These are phyloP conservation scores for Trichoderma cornu-damae DNA, from an alignment of 2,329 filamentous ascomycete species.

Conservation along the genomic window DNA sequence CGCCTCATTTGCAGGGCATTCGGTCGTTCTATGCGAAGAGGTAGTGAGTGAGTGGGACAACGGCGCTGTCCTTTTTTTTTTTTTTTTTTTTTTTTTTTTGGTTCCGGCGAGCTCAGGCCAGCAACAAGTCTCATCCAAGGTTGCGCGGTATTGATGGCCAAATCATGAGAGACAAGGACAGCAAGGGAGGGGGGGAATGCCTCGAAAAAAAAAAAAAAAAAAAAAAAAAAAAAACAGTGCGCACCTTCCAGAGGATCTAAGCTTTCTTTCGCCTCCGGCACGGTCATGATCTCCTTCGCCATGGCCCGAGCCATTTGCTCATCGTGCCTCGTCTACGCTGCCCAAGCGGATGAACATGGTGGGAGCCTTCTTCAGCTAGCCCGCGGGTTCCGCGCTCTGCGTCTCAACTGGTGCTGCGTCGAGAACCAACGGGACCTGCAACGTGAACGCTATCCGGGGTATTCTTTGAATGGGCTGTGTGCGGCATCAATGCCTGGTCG, in stretches of 20 bases:
- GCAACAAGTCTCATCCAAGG: not conserved
- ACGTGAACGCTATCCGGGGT: conserved; percentile 28
- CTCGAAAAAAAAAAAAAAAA: too few relatives aligned
- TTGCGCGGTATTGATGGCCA: not conserved
- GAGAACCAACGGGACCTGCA: conserved; percentile 44
- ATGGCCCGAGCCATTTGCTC: conserved; percentile 26
- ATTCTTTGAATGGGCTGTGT: conserved; percentile 20
- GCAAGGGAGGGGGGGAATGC: not conserved
- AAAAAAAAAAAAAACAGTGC: too few relatives aligned
- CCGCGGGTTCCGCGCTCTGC: conserved; percentile 38
- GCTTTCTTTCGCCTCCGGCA: conserved; percentile 23
- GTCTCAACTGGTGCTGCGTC: conserved; percentile 32
- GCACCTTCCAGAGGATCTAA: conserved; percentile 34
- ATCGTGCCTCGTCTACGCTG: conserved; percentile 31
- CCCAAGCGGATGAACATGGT: conserved; percentile 47
- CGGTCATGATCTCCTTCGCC: conserved; percentile 23
- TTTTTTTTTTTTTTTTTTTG: too few relatives aligned
- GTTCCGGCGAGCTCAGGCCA: not conserved
- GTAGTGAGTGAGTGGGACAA: conserved; percentile 42
- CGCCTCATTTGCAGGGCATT: conserved; percentile 35
- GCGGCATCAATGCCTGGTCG: conserved; percentile 26
- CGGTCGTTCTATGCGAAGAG: conserved; percentile 40
- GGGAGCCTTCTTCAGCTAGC: conserved; percentile 38
- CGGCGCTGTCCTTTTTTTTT: conserved; percentile 30
- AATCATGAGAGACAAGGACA: not conserved